phyloP scores from a whole-genome alignment of 1,284 basidiomycete genomes.

The Heterobasidion irregulare region DNA sequence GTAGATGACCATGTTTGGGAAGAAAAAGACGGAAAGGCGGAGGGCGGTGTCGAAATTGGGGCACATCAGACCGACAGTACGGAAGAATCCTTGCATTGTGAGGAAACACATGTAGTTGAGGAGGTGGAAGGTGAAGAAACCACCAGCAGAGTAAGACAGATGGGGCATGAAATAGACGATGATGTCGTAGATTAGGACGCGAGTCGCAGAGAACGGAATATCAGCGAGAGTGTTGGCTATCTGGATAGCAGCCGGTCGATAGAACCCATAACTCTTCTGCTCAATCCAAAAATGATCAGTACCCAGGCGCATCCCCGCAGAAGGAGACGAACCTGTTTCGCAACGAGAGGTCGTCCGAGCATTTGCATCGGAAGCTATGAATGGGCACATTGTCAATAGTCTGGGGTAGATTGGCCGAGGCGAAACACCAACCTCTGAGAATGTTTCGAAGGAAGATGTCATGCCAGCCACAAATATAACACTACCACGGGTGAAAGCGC shows the following conservation, averaged over 20 bases:
- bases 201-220: conserved; percentile 63
- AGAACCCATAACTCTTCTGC: conserved; percentile 73
- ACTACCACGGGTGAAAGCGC: conserved; percentile 87
- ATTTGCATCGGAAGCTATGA: conserved; percentile 56
- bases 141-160: conserved; percentile 52
- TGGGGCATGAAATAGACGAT: conserved; percentile 73
- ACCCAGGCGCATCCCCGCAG: background rate
- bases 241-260: conserved; percentile 68
- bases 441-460: conserved; percentile 70
- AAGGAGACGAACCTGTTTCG: conserved; percentile 37
- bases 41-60: conserved; percentile 58
- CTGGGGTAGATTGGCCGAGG: conserved; percentile 6
- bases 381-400: background rate
- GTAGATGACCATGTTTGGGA: conserved; percentile 60
- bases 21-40: conserved; percentile 50
- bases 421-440: conserved; percentile 45
- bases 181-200: conserved; percentile 59
- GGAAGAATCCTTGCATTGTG: conserved; percentile 70
- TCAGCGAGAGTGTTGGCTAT: conserved; percentile 72
- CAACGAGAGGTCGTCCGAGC: conserved; percentile 70
- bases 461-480: conserved; percentile 73
- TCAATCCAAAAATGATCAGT: conserved; percentile 14
- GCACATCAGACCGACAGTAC: conserved; percentile 60
- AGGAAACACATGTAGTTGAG: conserved; percentile 55
- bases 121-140: conserved; percentile 68